Evolutionary conservation across 2,329 filamentous ascomycete species (phyloP), one percentile per base, ranked within the genome.

Genomic region (Aureobasidium pullulans): DNA sequence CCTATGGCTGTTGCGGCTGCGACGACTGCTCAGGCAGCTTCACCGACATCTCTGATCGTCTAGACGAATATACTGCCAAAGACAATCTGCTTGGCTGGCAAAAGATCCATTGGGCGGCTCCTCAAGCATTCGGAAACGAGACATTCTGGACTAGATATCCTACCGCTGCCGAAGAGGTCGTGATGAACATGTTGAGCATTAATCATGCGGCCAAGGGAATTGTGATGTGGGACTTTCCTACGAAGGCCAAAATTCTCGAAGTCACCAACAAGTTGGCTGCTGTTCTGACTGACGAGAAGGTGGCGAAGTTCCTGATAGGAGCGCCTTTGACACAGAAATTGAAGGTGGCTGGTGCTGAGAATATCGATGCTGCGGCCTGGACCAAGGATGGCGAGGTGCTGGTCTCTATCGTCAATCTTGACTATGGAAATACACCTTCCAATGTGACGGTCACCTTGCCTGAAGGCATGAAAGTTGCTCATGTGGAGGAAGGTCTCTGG

Each of bases 1-100:
- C 82, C 0, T 80, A 84, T 50, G 83, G 83, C 62, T 80, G 81
- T 71, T 85, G 83, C 70, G 83, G 83, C 13, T 86, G 84, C 68
- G 83, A 86, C 66, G 78, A 81, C 68, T 86, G 83, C 67, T 64
- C 69, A 2, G 81, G 79, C 52, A 66, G 66, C 15, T 74, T 84
- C 29, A 71, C 76, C 16, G 83, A 86, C 64, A 78, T 85, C n/a
- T 68, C 73, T 0, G 68, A 66, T 6, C 73, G 78, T 2, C 66
- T 79, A 1, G 74, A 80, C 52, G 65, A 68, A 9, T 73, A 76
- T 31, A 66, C 71, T 7, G 63, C 64, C 7, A 79, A 76, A 56
- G 73, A 77, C 57, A 64, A 63, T 1, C 72, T 75, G 64, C 61
- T 79, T 3, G 67, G 70, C n/a, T 67, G 59, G 59, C 66, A 69